Base-by-base conservation (phyloP, 1,139 yeast genomes). In the Eremothecium gossypii region DNA sequence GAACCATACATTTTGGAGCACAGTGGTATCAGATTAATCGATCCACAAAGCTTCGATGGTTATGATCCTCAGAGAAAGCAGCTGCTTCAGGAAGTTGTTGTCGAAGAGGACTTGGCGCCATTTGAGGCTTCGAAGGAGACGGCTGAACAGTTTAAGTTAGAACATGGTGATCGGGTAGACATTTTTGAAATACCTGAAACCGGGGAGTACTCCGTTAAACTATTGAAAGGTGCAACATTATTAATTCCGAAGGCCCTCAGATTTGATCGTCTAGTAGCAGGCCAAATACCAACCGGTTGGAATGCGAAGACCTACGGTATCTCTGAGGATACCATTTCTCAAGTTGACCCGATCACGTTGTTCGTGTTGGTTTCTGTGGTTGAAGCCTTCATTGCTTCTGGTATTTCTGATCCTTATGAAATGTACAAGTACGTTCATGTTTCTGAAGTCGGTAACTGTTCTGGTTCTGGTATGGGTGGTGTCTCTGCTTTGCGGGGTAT, bases 391-490 rank as follows among this genome's bases (percentile, higher is more conserved):
- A 75, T 91, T 55, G 70, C 93, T 45, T 78, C 96, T 51, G 98
- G 98, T 81, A 71, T 91, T 59, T 86, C 96, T 47, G 98, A 91
- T 66, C 98, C 98, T 50, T 91, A 86, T 65, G 98, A 91, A 72
- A 86, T 93, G 75, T 91, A 91, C 76, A 83, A 91, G 70, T 93
- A 91, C 63, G 95, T 93, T 44, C 98, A 91, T 66, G 94, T 91
- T 49, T 87, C 97, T 41, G 97, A 91, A 69, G 89, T 91, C 55
- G 98, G 98, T 73, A 91, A 91, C 77, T 87, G 97, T 75, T 83
- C 96, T 41, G 98, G 98, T 73, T 87, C 97, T 45, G 98, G 98
- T 78, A 89, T 91, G 95, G 98, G 98, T 69, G 98, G 98, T 81
- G 94, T 89, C 53, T 67, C 83, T 56, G 98, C 98, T 44, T 71